Evolutionary conservation across 169 alveolate species (phyloP).

Genomic region (Pseudocohnilembus persalinus): DNA sequence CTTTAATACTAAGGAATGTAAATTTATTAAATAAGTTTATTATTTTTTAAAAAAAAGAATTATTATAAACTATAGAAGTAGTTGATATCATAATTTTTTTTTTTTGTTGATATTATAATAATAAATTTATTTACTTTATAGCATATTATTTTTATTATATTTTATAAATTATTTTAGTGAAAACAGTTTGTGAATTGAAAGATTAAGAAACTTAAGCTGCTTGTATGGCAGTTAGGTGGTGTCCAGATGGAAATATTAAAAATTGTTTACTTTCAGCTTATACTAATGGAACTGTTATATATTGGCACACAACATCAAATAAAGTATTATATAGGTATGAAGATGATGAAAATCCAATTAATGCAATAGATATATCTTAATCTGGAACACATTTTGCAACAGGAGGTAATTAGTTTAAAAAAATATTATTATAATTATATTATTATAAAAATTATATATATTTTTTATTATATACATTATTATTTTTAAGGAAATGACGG

Average conservation of each 20-base stretch:
- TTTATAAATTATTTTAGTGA: too few species aligned
- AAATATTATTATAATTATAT: too few species aligned
- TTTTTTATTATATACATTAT: too few species aligned
- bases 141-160: too few species aligned
- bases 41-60: too few species aligned
- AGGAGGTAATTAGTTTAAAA: constrained; percentile 18
- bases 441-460: too few species aligned
- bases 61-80: too few species aligned
- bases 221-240: constrained; percentile 27
- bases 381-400: constrained; percentile 37
- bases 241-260: constrained; percentile 24
- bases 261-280: constrained; percentile 35
- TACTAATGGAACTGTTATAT: constrained; percentile 33
- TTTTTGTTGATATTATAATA: too few species aligned
- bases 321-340: constrained; percentile 24
- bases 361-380: constrained; percentile 31
- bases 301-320: constrained; percentile 43
- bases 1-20: neutral
- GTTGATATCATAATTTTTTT: too few species aligned
- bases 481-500: constrained; percentile 56
- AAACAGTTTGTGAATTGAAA: too few species aligned
- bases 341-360: constrained; percentile 35
- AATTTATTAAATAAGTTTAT: too few species aligned
- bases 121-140: too few species aligned
- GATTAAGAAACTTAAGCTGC: neutral